These are phyloP conservation scores for Auxenochlorella protothecoides DNA, from an alignment of 139 green algal genomes.

Conservation along the genomic window DNA sequence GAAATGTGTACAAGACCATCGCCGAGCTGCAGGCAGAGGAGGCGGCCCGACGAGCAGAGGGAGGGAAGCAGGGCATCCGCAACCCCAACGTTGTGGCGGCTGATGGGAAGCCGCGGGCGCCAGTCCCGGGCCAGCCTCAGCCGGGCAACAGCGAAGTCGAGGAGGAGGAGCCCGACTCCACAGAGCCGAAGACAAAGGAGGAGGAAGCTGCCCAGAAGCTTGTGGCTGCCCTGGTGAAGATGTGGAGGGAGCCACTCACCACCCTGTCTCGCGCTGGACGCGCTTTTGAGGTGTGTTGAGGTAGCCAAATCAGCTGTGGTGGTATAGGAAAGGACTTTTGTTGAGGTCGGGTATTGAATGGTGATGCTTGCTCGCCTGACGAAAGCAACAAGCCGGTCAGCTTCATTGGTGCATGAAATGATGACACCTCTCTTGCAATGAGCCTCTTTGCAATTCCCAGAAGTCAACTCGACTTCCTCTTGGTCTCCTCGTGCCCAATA, in stretches of 20 bases:
- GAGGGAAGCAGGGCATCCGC: not conserved
- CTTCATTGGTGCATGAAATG: no score
- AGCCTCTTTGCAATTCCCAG: no score
- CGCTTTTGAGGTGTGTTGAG: constrained; percentile 52
- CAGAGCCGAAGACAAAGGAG: not conserved
- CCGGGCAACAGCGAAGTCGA: constrained; percentile 11
- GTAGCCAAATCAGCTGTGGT: no score
- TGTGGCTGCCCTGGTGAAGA: constrained; percentile 21
- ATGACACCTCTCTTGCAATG: no score
- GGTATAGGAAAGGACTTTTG: no score
- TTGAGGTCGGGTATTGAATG: no score
- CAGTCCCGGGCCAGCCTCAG: not conserved
- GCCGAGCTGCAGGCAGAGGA: constrained; percentile 51
- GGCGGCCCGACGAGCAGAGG: constrained; percentile 20
- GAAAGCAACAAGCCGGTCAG: no score
- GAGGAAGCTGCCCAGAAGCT: constrained; percentile 43
- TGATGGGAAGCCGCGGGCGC: not conserved
- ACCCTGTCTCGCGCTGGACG: constrained; percentile 50
- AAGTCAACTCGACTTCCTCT: not conserved
- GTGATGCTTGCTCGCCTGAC: no score
- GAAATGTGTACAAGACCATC: constrained; percentile 47
- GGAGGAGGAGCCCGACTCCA: constrained; percentile 14
- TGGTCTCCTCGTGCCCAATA: not conserved
- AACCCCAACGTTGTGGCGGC: constrained; percentile 13
- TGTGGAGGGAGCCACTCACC: constrained; percentile 52